Conservation (phyloP, 2,329 filamentous ascomycete species). For the Clarireedia homoeocarpa region DNA sequence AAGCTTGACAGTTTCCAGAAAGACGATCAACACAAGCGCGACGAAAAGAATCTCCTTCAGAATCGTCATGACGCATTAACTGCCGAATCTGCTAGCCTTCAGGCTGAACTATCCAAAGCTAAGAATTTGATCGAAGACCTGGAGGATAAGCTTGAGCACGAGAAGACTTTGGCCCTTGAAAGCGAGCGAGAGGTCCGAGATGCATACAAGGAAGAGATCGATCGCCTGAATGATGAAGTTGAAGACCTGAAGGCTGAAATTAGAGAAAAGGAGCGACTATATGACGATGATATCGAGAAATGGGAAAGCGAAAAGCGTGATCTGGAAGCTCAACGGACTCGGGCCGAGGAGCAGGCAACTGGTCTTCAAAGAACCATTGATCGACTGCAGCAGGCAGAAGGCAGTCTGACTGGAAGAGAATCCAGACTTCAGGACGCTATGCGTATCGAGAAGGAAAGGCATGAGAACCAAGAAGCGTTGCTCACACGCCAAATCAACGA, state of each 20-base stretch:
- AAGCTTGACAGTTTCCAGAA: constrained; percentile 32
- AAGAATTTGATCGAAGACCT: constrained; percentile 38
- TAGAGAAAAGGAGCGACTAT: constrained; percentile 61
- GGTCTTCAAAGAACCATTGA: constrained; percentile 66
- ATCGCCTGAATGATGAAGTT: constrained; percentile 42
- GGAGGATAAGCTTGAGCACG: constrained; percentile 40
- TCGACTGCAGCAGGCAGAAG: constrained; percentile 59
- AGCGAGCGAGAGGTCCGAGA: constrained; percentile 52
- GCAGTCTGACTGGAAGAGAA: constrained; percentile 60
- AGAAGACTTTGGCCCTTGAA: constrained; percentile 33
- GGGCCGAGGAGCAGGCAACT: constrained; percentile 58
- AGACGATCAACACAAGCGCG: constrained; percentile 49
- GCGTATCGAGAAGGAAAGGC: constrained; percentile 62
- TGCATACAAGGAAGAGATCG: constrained; percentile 47
- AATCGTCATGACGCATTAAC: constrained; percentile 60
- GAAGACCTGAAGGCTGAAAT: constrained; percentile 50
- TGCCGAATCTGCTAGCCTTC: constrained; percentile 57
- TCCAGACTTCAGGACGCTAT: constrained; percentile 59
- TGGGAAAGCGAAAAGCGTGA: constrained; percentile 62
- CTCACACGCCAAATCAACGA: constrained; percentile 68
- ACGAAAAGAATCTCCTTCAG: constrained; percentile 64
- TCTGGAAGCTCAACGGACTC: constrained; percentile 57
- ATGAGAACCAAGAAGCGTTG: constrained; percentile 62
- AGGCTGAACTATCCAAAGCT: constrained; percentile 49
- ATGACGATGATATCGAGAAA: constrained; percentile 63